Conservation (phyloP, 2,329 filamentous ascomycete genomes). For the Colletotrichum theobromicola region DNA sequence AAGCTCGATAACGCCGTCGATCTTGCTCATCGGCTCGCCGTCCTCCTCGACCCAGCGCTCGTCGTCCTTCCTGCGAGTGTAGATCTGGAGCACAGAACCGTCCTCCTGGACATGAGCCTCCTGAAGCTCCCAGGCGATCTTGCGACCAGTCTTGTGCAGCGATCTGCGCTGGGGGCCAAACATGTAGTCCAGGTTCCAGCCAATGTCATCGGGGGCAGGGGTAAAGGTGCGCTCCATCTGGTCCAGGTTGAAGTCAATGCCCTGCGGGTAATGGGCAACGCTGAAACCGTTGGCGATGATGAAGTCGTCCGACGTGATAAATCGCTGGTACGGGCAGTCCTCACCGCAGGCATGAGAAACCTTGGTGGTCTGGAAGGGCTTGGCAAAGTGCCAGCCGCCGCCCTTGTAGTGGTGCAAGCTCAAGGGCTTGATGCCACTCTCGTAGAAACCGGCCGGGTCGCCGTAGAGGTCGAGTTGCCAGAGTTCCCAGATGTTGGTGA, state of each 20-base stretch:
- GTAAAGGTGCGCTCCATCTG: constrained; percentile 60
- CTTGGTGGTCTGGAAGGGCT: constrained; percentile 61
- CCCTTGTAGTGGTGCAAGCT: constrained; percentile 71
- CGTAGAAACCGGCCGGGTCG: constrained; percentile 69
- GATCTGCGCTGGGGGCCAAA: constrained; percentile 54
- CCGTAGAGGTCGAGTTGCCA: constrained; percentile 67
- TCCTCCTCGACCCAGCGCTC: constrained; percentile 55
- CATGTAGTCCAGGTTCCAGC: constrained; percentile 57
- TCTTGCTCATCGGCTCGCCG: constrained; percentile 53
- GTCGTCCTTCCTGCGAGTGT: constrained; percentile 58
- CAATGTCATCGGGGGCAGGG: constrained; percentile 51
- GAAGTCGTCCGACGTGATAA: constrained; percentile 57
- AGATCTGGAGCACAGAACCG: constrained; percentile 57
- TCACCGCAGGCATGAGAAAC: constrained; percentile 65
- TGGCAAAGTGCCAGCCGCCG: constrained; percentile 59
- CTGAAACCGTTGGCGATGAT: constrained; percentile 66
- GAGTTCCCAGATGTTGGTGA: constrained; percentile 61
- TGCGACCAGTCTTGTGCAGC: constrained; percentile 52
- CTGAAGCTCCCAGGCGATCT: constrained; percentile 60
- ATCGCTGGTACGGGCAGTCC: constrained; percentile 64
- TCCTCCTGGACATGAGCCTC: constrained; percentile 53
- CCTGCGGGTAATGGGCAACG: constrained; percentile 59
- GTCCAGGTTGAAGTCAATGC: constrained; percentile 53
- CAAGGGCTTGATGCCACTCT: constrained; percentile 63
- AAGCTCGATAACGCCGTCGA: constrained; percentile 61